A percentile compares a stretch with the other conserved stretches of the same genome.
Conservation (phyloP, 225 moss, liverwort and hornwort genomes). For the Sphagnum contortum region DNA sequence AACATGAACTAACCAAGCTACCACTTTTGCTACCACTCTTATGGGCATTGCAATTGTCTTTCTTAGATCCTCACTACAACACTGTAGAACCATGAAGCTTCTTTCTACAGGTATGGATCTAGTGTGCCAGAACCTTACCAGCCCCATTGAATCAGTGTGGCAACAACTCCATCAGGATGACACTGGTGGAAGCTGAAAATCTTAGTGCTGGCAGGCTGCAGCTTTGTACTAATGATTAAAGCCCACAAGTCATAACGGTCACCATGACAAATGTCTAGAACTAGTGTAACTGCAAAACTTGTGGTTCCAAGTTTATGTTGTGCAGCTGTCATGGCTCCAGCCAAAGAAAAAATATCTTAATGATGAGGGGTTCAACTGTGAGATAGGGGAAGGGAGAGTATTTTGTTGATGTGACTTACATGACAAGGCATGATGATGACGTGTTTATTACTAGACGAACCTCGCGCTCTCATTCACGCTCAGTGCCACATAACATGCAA, state of each 20-base stretch:
- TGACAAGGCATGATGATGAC: conserved; percentile 99
- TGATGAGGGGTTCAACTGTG: conserved; percentile 64
- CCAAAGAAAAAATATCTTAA: conserved; percentile 33
- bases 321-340: conserved; percentile 82
- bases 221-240: conserved; percentile 27
- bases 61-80: too few relatives aligned
- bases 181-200: too few relatives aligned
- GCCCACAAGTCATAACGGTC: conserved; percentile 36
- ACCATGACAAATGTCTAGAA: conserved; percentile 33
- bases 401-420: conserved; percentile 83
- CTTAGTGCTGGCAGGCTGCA: too few relatives aligned
- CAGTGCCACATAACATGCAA: conserved; percentile 97
- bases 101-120: too few relatives aligned
- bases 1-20: too few relatives aligned
- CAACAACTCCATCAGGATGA: too few relatives aligned
- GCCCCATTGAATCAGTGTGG: too few relatives aligned
- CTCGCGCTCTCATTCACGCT: conserved; percentile 99
- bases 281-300: conserved; percentile 44
- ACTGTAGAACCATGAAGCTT: too few relatives aligned
- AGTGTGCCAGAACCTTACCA: too few relatives aligned
- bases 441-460: conserved; percentile 99
- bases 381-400: conserved; percentile 36
- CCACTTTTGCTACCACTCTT: too few relatives aligned
- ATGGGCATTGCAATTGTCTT: too few relatives aligned
- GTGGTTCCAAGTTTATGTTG: conserved; percentile 85